Evolutionary conservation across 2,329 filamentous ascomycete genomes (phyloP), one percentile per base, ranked within the genome.

Genomic region (Ceratocystis huliohia): DNA sequence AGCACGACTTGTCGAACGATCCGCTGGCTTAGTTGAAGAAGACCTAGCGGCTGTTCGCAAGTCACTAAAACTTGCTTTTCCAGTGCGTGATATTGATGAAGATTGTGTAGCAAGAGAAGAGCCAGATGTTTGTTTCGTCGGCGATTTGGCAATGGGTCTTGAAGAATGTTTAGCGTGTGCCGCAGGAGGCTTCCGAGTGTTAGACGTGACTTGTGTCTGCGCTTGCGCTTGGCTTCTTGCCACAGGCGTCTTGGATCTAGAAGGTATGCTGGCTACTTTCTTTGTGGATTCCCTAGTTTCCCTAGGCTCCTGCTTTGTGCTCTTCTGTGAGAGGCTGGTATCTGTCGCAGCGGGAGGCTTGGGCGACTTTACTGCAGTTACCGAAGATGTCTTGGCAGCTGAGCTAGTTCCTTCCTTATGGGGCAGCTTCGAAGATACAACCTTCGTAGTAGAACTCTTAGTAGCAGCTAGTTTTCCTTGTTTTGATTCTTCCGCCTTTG

Each of bases 51-150:
- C 69, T 64, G 45, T 48, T 7, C 66, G 57, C 45, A 68, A 64
- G 50, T 68, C 64, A 50, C 73, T 72, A 63, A 81, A 61, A 22
- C 66, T 66, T 6, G 48, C 59, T 59, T 68, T 68, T 37, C 61
- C 61, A 3, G 64, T 65, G 41, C 64, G 66, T 15, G 66, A 65
- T 25, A 44, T 44, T 15, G 45, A 44, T 3, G 48, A 61, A 30
- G 88, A 91, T 41, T 86, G 87, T 5, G 86, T 85, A 28, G 81
- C 87, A 37, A 91, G 77, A 67, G 86, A 85, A 8, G 87, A 78
- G 7, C 88, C 85, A 0, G 91, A 77, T 66, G 82, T 78, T 8
- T 87, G 87, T 66, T 84, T 83, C 1, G 88, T 91, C 1, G 86
- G 86, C 10, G 88, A 89, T 74, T 84, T 86, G 50, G 80, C 76